Evolutionary conservation across 106 monocot species (phyloP).

Genomic region (Dendrobium catenatum): DNA sequence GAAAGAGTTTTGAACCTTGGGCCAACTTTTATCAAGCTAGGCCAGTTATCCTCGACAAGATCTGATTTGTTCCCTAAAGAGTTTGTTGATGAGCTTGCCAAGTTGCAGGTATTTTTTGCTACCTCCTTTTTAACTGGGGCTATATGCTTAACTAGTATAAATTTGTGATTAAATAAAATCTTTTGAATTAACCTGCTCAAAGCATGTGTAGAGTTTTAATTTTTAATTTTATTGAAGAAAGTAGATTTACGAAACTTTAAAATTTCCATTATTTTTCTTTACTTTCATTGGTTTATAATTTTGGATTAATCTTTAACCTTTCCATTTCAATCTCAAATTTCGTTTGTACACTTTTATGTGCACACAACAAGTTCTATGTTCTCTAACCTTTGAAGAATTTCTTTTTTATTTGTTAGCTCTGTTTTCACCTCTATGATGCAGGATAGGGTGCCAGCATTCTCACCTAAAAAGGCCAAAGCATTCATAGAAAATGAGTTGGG

Average conservation of each 20-base stretch:
- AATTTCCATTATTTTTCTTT: background rate
- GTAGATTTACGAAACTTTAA: background rate
- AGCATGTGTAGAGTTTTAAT: background rate
- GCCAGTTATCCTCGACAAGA: constrained; percentile 87
- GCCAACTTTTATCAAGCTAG: constrained; percentile 89
- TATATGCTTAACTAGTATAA: background rate
- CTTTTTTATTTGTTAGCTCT: constrained; percentile 5
- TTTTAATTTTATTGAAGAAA: background rate
- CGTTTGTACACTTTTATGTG: background rate
- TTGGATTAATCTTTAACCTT: background rate
- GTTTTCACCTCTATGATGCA: constrained; percentile 16
- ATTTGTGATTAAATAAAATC: background rate
- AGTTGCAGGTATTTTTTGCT: constrained; percentile 64
- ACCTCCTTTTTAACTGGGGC: background rate
- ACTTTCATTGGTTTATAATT: constrained; percentile 4
- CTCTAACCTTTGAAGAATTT: constrained; percentile 2
- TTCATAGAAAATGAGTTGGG: constrained; percentile 83
- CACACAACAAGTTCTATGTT: background rate
- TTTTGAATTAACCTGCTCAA: background rate
- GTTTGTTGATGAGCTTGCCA: constrained; percentile 91
- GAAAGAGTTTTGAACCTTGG: constrained; percentile 86
- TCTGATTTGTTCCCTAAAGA: constrained; percentile 88
- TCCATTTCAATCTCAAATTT: background rate
- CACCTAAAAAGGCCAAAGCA: constrained; percentile 68
- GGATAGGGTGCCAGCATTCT: constrained; percentile 98